These are phyloP conservation scores for Dichomitus squalens DNA, from an alignment of 1,284 basidiomycete species.

Conservation along the genomic window DNA sequence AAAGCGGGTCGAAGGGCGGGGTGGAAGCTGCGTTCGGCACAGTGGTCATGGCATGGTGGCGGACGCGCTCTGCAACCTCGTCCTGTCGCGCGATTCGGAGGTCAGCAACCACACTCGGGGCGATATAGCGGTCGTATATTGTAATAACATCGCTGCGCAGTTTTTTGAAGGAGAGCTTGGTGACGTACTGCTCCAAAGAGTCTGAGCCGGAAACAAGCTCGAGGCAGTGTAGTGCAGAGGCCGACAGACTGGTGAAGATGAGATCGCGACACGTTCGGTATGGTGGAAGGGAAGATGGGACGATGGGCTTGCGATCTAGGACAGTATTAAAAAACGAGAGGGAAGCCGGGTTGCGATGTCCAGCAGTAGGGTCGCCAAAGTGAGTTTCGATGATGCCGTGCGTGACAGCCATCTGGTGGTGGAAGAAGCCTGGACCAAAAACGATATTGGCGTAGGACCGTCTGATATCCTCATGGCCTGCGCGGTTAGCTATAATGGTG, in stretches of 20 bases:
- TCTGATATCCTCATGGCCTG: slow-evolving; percentile 38
- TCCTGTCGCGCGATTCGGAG: too few species aligned
- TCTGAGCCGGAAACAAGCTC: slow-evolving; percentile 28
- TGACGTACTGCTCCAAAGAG: slow-evolving; percentile 28
- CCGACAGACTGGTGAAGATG: slow-evolving; percentile 38
- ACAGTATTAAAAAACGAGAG: slow-evolving; percentile 37
- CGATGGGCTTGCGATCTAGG: slow-evolving; percentile 35
- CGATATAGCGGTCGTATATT: background rate
- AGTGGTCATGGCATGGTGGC: too few species aligned
- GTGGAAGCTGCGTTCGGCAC: too few species aligned
- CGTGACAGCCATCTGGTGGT: slow-evolving; percentile 38
- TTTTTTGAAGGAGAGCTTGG: slow-evolving; percentile 25
- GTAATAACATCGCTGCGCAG: background rate
- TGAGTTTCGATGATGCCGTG: slow-evolving; percentile 36
- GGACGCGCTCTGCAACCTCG: too few species aligned
- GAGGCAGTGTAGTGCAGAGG: slow-evolving; percentile 38
- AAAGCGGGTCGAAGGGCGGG: too few species aligned
- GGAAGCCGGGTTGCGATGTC: slow-evolving; percentile 32
- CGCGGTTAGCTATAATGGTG: slow-evolving; percentile 31
- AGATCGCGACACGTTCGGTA: slow-evolving; percentile 39
- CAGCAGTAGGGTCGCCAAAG: slow-evolving; percentile 18
- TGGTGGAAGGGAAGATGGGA: slow-evolving; percentile 33
- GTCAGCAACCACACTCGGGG: too few species aligned
- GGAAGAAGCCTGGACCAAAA: slow-evolving; percentile 41
- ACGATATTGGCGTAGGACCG: slow-evolving; percentile 30